Evolutionary conservation across 805 yeast genomes (phyloP).

Genomic region (Grigorovia jiainica): DNA sequence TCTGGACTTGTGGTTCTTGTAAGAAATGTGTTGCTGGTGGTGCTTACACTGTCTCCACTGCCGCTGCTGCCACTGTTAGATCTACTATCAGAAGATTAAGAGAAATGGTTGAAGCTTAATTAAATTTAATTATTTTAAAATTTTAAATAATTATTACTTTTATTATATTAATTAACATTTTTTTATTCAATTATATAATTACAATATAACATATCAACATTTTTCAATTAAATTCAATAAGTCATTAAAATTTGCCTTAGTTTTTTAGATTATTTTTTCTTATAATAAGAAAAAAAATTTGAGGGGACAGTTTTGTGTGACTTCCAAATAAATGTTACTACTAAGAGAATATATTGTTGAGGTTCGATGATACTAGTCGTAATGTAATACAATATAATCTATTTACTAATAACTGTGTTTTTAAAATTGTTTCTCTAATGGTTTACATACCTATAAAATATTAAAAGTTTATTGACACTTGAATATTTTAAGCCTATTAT

Average conservation of each 20-base stretch:
- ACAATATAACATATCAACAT: not conserved
- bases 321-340: no score
- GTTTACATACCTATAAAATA: no score
- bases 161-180: not conserved
- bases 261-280: not conserved
- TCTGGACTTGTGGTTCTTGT: constrained; percentile 97
- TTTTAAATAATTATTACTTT: not conserved
- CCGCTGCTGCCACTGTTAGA: constrained; percentile 99
- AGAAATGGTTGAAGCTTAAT: constrained; percentile 98
- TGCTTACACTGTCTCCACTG: constrained; percentile 98
- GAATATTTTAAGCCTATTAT: no score
- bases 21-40: constrained; percentile 98
- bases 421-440: no score
- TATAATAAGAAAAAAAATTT: no score
- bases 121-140: constrained; percentile 1
- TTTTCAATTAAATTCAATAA: not conserved
- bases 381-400: no score
- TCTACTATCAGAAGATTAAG: constrained; percentile 99
- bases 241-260: not conserved
- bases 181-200: not conserved
- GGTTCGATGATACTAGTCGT: no score
- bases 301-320: no score
- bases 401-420: no score
- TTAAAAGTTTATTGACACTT: no score
- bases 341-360: no score